Evolutionary conservation across 495 filamentous ascomycete species (phyloP), one percentile per base, ranked within the genome.

Genomic region (Penicillium salamii): DNA sequence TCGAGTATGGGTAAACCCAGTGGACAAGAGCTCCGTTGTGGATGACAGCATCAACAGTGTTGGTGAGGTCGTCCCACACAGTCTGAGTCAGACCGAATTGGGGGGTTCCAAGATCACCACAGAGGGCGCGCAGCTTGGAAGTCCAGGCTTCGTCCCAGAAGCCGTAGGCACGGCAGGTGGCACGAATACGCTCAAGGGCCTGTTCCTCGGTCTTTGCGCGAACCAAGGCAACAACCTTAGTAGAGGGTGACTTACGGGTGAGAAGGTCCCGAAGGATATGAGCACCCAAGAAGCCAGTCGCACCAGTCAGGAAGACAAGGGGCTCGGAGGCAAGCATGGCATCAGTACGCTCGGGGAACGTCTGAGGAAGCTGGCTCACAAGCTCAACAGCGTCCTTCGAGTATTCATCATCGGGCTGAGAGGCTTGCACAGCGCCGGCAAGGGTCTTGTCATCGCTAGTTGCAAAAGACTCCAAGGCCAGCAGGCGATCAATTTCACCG

Each of bases 11-110:
- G 55, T 84, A 77, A 17, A 96, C 81, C 92, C 91, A 97, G 61
- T 97, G 85, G 13, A 96, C 89, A 21, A 71, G 73, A 3, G 93
- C 93, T 37, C 91, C 92, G 58, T 97, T 97, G 72, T 96, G 92
- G 42, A 97, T 87, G 8, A 97, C 75, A 0, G 90, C 71, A 60
- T 95, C 89, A 0, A 86, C 85, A 46, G 81, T 74, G 8, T 84
- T 59, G 1, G 78, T 71, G 2, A 97, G 58, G 17, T 56, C 69
- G 31, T 87, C 66, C 87, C 87, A 95, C 2, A 67, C 68, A 0
- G 66, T 65, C 5, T 81, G 75, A 19, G 76, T 70, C 5, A 97
- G 55, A 14, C 93, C 91, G 2, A 97, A 80, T 3, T 79, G 76
- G 9, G 86, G 81, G 49, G 85, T 75, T 8, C 81, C 78, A 2